A percentile compares a stretch with the other conserved stretches of the same genome.
These are phyloP conservation scores for Tremellales sp. DNA, from an alignment of 1,284 basidiomycete genomes.

Conservation along the genomic window DNA sequence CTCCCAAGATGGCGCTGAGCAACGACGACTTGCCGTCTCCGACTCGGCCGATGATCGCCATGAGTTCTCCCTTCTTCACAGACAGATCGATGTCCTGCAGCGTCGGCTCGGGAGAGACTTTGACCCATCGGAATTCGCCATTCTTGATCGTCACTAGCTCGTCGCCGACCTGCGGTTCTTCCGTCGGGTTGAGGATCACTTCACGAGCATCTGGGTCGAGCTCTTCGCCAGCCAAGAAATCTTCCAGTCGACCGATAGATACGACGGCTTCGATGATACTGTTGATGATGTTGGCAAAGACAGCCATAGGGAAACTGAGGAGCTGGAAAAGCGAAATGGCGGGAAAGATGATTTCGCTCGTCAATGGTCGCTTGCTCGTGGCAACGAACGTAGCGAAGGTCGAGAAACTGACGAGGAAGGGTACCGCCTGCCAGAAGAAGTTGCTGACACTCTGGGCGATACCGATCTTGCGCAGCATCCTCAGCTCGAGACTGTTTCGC, in stretches of 20 bases:
- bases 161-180: conserved; percentile 57
- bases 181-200: conserved; percentile 50
- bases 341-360: conserved; percentile 89
- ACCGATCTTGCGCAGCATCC: conserved; percentile 75
- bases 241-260: conserved; percentile 72
- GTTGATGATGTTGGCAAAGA: conserved; percentile 53
- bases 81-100: conserved; percentile 72
- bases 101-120: conserved; percentile 56
- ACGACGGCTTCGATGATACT: conserved; percentile 62
- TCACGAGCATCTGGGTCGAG: conserved; percentile 70
- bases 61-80: conserved; percentile 77
- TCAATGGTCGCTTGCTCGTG: conserved; percentile 67
- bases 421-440: conserved; percentile 44
- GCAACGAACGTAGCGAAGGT: conserved; percentile 75
- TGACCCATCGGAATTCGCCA: conserved; percentile 76
- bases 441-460: conserved; percentile 53
- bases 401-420: conserved; percentile 73
- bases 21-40: conserved; percentile 78
- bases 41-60: conserved; percentile 82
- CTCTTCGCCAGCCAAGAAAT: conserved; percentile 74
- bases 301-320: conserved; percentile 79
- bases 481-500: conserved; percentile 79
- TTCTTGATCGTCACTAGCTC: conserved; percentile 66
- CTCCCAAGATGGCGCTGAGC: conserved; percentile 59
- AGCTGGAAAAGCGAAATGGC: conserved; percentile 90